Percentiles rank a stretch among this genome's conserved stretches.
phyloP scores from a whole-genome alignment of 108 stramenopile species.

The Nitzschia inconspicua region DNA sequence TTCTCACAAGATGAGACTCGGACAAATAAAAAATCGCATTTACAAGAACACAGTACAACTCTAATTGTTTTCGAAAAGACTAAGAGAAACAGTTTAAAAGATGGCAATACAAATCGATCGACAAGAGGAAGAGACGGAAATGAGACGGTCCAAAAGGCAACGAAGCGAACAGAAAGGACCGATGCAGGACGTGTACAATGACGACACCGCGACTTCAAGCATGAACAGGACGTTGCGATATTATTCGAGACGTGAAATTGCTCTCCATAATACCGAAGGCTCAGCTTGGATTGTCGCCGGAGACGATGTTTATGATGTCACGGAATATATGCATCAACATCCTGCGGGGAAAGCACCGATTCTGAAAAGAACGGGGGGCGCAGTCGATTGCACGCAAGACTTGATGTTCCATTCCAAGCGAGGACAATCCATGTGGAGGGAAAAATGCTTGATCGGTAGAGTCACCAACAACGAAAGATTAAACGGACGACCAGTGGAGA shows the following conservation, averaged over 20 bases:
- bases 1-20: too few relatives aligned
- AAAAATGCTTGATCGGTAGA: conserved; percentile 49
- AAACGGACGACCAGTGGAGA: conserved; percentile 9
- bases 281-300: conserved; percentile 85
- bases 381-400: conserved; percentile 64
- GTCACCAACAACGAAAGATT: conserved; percentile 2
- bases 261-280: conserved; percentile 50
- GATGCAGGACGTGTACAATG: too few relatives aligned
- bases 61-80: too few relatives aligned
- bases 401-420: conserved; percentile 61
- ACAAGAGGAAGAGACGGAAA: too few relatives aligned
- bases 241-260: conserved; percentile 51
- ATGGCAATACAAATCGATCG: too few relatives aligned
- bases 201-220: neutral
- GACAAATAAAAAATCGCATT: too few relatives aligned
- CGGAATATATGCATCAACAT: conserved; percentile 59
- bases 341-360: conserved; percentile 71
- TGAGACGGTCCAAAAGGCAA: too few relatives aligned
- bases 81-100: too few relatives aligned
- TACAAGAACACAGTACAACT: too few relatives aligned
- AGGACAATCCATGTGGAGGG: conserved; percentile 57
- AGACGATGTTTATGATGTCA: conserved; percentile 72
- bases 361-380: conserved; percentile 62
- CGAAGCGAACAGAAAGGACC: too few relatives aligned
- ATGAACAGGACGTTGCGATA: neutral